Evolutionary conservation across 1,139 yeast genomes (phyloP).

Genomic region (Blastobotrys indianensis): DNA sequence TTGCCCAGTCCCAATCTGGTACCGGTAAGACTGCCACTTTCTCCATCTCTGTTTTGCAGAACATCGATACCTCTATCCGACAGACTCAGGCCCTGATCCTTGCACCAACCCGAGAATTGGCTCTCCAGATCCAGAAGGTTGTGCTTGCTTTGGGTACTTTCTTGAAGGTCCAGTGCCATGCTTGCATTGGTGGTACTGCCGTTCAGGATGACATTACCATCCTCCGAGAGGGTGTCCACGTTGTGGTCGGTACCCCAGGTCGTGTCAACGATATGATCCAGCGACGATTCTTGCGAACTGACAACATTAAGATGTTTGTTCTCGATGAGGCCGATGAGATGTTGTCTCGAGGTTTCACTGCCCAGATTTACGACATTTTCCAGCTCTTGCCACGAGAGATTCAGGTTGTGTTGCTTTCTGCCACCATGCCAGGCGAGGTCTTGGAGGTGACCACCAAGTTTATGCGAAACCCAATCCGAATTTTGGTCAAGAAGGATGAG

Average conservation of each 20-base stretch:
- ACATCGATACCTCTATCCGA: slow-evolving; percentile 57
- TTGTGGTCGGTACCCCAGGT: slow-evolving; percentile 98
- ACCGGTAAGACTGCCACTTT: slow-evolving; percentile 98
- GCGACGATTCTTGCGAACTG: slow-evolving; percentile 59
- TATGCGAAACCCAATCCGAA: slow-evolving; percentile 85
- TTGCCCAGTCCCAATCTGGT: slow-evolving; percentile 98
- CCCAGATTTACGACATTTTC: slow-evolving; percentile 86
- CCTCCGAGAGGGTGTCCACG: slow-evolving; percentile 72
- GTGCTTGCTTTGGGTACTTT: slow-evolving; percentile 80
- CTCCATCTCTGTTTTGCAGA: slow-evolving; percentile 84
- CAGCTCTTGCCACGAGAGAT: slow-evolving; percentile 70
- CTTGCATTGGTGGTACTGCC: slow-evolving; percentile 89
- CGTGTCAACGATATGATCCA: slow-evolving; percentile 84
- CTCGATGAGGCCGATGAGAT: slow-evolving; percentile 95
- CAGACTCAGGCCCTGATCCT: slow-evolving; percentile 65
- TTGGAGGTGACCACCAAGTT: slow-evolving; percentile 80
- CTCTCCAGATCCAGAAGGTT: slow-evolving; percentile 82
- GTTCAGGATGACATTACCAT: slow-evolving; percentile 75
- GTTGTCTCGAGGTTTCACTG: slow-evolving; percentile 84
- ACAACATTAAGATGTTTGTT: slow-evolving; percentile 73
- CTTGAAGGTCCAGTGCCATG: slow-evolving; percentile 74
- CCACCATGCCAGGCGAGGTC: slow-evolving; percentile 83
- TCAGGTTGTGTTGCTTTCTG: slow-evolving; percentile 92
- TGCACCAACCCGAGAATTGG: slow-evolving; percentile 95
- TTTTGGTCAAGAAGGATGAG: slow-evolving; percentile 85